Percentiles rank a stretch among this genome's conserved stretches.
These are phyloP conservation scores for Apium graveolens DNA, from an alignment of 129 eudicot genomes.

Conservation along the genomic window DNA sequence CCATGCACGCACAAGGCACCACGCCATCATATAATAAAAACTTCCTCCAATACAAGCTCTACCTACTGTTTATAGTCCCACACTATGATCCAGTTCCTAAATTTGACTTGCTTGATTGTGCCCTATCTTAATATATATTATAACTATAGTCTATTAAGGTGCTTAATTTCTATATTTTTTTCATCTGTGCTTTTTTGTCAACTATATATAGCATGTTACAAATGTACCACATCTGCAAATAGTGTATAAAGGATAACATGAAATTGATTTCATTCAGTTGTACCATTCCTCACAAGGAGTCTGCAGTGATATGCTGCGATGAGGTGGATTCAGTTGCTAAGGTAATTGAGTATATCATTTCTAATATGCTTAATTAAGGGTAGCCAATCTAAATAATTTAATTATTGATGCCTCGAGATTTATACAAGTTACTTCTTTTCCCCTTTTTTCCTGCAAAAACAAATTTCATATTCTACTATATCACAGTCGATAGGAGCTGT, in stretches of 20 bases:
- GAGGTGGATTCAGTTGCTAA: constrained; percentile 90
- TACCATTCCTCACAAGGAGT: constrained; percentile 95
- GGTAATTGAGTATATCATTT: constrained; percentile 30
- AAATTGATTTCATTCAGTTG: constrained; percentile 46
- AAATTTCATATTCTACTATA: constrained; percentile 9
- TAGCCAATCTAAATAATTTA: constrained; percentile 14
- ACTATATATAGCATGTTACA: background rate
- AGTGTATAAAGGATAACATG: background rate
- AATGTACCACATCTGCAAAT: background rate
- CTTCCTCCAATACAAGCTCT: background rate
- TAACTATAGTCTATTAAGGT: background rate
- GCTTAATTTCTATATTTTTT: background rate
- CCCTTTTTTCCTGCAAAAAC: background rate
- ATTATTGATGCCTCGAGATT: background rate
- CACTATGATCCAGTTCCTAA: background rate
- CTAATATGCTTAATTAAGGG: background rate
- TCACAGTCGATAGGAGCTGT: constrained; percentile 90
- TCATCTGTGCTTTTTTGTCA: no score
- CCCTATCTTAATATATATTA: background rate
- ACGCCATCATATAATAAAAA: background rate
- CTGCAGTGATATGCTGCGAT: constrained; percentile 56
- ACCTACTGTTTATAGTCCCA: background rate
- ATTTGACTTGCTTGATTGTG: background rate
- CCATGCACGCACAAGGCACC: background rate
- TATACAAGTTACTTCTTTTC: background rate